Conservation (phyloP, 257 asterid genomes). For the Prunella vulgaris region DNA sequence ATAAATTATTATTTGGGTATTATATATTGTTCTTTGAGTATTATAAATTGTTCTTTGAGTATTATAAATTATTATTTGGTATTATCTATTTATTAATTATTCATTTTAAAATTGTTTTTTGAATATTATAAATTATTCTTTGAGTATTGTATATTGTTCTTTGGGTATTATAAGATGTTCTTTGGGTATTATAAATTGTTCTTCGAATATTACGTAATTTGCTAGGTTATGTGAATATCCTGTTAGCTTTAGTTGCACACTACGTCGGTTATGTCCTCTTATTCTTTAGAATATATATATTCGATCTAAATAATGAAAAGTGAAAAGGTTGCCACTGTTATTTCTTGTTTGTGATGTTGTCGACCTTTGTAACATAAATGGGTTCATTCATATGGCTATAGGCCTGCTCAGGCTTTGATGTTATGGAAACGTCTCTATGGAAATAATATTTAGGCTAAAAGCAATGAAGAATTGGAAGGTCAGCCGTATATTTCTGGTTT, state of each 20-base stretch:
- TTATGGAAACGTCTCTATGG: conserved; percentile 88
- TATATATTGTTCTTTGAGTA: no score
- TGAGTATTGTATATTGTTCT: no score
- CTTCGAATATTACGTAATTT: neutral
- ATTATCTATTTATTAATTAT: no score
- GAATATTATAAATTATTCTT: no score
- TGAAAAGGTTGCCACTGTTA: neutral
- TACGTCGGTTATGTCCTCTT: neutral
- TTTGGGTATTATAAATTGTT: no score
- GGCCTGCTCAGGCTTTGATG: conserved; percentile 94
- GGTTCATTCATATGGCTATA: conserved; percentile 79
- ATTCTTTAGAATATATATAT: neutral
- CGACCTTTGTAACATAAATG: conserved; percentile 81
- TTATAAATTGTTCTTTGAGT: no score
- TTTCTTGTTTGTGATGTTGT: conserved; percentile 13
- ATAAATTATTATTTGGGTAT: no score
- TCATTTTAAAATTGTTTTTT: no score
- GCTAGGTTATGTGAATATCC: neutral
- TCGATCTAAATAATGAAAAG: no score
- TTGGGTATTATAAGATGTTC: no score
- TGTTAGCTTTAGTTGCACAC: neutral
- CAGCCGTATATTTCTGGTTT: neutral
- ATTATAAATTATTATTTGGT: no score
- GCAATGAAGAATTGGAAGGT: conserved; percentile 76
- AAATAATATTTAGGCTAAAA: conserved; percentile 67